These are phyloP conservation scores for Clarireedia sp. DNA, from an alignment of 2,329 filamentous ascomycete species.

Conservation along the genomic window DNA sequence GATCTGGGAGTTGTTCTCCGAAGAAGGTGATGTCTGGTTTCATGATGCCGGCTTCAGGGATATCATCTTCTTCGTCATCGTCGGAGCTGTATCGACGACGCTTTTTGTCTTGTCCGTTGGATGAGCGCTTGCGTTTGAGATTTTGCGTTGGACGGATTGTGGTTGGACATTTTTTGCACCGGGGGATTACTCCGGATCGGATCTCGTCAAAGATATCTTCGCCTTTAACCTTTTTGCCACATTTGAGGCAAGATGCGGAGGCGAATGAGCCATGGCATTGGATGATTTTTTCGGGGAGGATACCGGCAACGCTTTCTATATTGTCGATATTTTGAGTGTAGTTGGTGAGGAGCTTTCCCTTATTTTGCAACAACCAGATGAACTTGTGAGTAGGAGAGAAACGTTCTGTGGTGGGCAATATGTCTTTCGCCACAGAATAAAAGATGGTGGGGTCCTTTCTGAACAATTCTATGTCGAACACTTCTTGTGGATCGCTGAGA, in stretches of 20 bases:
- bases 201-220: slow-evolving; percentile 75
- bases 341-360: slow-evolving; percentile 85
- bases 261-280: slow-evolving; percentile 97
- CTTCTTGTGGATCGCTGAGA: slow-evolving; percentile 75
- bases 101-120: slow-evolving; percentile 42
- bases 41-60: slow-evolving; percentile 71
- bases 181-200: slow-evolving; percentile 64
- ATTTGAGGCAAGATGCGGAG: slow-evolving; percentile 81
- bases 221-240: slow-evolving; percentile 64
- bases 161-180: slow-evolving; percentile 63
- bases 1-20: slow-evolving; percentile 77
- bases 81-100: slow-evolving; percentile 21
- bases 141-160: slow-evolving; percentile 41
- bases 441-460: slow-evolving; percentile 81
- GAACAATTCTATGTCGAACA: slow-evolving; percentile 88
- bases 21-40: slow-evolving; percentile 99
- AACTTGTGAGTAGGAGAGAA: slow-evolving; percentile 93
- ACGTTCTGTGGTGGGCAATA: slow-evolving; percentile 69
- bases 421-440: slow-evolving; percentile 85
- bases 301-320: slow-evolving; percentile 79
- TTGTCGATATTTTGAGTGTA: slow-evolving; percentile 99
- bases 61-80: slow-evolving; percentile 49
- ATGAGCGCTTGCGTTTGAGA: slow-evolving; percentile 47
- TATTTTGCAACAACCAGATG: slow-evolving; percentile 79
- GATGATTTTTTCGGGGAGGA: slow-evolving; percentile 71